Evolutionary conservation across 306 rosid genomes (phyloP).

Genomic region (Gillenia trifoliata): DNA sequence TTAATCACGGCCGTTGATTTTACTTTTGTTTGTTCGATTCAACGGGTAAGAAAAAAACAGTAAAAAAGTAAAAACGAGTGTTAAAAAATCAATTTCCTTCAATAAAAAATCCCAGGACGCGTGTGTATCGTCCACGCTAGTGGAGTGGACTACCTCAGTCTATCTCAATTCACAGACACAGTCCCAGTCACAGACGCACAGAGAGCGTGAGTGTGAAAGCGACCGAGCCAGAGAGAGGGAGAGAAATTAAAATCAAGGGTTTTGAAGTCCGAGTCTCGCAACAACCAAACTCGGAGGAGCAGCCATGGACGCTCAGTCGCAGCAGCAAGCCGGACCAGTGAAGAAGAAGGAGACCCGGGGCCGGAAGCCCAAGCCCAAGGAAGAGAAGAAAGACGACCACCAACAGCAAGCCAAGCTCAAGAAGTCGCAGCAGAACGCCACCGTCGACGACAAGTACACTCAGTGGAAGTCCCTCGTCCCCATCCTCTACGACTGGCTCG

Average conservation of each 20-base stretch:
- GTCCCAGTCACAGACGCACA: background rate
- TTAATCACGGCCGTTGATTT: too few relatives aligned
- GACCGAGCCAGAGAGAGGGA: background rate
- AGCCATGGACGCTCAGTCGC: constrained; percentile 54
- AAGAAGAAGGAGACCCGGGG: constrained; percentile 92
- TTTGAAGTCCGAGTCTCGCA: background rate
- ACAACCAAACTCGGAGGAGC: background rate
- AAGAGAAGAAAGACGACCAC: constrained; percentile 61
- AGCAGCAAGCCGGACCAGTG: constrained; percentile 12
- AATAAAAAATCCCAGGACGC: background rate
- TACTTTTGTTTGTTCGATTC: too few relatives aligned
- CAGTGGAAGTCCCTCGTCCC: constrained; percentile 92
- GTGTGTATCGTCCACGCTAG: background rate
- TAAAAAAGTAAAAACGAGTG: too few relatives aligned
- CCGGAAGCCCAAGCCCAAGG: constrained; percentile 81
- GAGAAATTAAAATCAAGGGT: background rate
- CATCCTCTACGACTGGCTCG: constrained; percentile 91
- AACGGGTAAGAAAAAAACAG: too few relatives aligned
- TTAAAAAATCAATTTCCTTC: too few relatives aligned
- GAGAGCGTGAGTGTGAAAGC: background rate
- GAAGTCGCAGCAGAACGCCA: constrained; percentile 50
- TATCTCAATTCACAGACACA: background rate
- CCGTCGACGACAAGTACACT: constrained; percentile 74
- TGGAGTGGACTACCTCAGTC: background rate
- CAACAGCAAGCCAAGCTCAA: constrained; percentile 26